Base-by-base conservation (phyloP, 163 green algal genomes). In the Scenedesmus sp. region DNA sequence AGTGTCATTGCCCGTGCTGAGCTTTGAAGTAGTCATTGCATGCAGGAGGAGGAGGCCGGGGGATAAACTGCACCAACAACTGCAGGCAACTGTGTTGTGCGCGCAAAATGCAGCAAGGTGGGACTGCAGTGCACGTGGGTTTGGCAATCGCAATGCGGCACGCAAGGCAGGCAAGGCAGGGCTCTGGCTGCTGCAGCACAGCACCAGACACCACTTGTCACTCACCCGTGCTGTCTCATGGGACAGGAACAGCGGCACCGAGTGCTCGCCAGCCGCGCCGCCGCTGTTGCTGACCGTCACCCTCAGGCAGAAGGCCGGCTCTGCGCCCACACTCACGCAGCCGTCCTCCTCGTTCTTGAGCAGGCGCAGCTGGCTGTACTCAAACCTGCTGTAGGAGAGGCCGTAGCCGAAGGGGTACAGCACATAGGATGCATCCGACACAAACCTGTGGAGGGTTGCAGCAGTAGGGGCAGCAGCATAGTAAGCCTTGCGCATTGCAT, bases 351-450 rank as follows among this genome's bases (percentile, higher is more conserved):
- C 81, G 1, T 42, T 10, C 7, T 18, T 24, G 49, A 70, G 20
- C 61, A 92, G 13, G 1, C 1, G n/a, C 44, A 89, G 35, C 61
- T 65, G 16, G 68, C 53, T 84, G 88, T 92, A 92, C 20, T 26
- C 30, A 18, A 88, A 93, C 37, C 18, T 73, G 16, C 65, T 89
- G 90, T 93, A 93, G 30, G 59, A 89, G 9, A 93, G 80, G 22
- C 90, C 90, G 40, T 91, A 84, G 79, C 90, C 90, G 78, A 93
- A 93, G 85, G 90, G 90, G 51, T 89, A 93, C 13, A 91, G 80
- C 35, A 93, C 85, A 30, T 89, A 92, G 22, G n/a, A 61, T 5
- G 7, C 33, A 24, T 92, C 88, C 9, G 37, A 30, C 16, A 92
- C 12, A 81, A 92, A 92, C 72, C 85, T 90, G 85, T 4, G n/a